Evolutionary conservation across 192 early-diverging fungal species (phyloP), one percentile per base, ranked within the genome.

Genomic region (Bifiguratus adelaidae): DNA sequence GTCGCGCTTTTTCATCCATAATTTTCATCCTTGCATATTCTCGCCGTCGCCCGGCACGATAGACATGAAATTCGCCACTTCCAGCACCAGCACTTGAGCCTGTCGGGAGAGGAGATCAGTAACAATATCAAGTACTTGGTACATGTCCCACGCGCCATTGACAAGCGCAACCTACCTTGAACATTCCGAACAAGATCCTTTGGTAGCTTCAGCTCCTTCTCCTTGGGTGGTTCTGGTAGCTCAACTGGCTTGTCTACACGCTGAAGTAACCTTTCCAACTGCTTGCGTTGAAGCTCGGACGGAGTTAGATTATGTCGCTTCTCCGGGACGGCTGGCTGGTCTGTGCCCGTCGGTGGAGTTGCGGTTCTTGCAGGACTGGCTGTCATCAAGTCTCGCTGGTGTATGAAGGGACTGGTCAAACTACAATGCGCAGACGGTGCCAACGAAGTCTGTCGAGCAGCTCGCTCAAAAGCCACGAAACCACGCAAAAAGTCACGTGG

Each of bases 11-110:
- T 34, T 80, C 67, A 0, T 92, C 90, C 78, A 95, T 80, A 6
- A 71, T 52, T 49, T 91, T 83, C 25, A 90, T 48, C 32, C 94
- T 70, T 12, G 79, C 68, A 58, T 87, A 80, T 52, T 97, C 94
- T 54, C 91, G 78, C 44, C 94, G 68, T 24, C 94, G 71, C 32
- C 84, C 65, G 18, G 86, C 82, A 55, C 91, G 63, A 50, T 97
- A 97, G 1, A 92, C 88, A 61, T 94, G 91, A 46, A 97, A 97
- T 56, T 97, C 94, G 27, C 90, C 91, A 70, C 86, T 89, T 12
- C 92, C 89, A 3, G 94, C 94, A 28, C 94, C 94, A 0, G 94
- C 92, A 63, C 86, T 90, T 11, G 91, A 95, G 21, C 92, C 86
- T 56, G n/a, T 6, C 9, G 24, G 25, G 29, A 37, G 15, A 15